Percentiles rank a stretch among this genome's conserved stretches.
Evolutionary conservation across 2,329 filamentous ascomycete species (phyloP).

Genomic region (Xylariales sp.): DNA sequence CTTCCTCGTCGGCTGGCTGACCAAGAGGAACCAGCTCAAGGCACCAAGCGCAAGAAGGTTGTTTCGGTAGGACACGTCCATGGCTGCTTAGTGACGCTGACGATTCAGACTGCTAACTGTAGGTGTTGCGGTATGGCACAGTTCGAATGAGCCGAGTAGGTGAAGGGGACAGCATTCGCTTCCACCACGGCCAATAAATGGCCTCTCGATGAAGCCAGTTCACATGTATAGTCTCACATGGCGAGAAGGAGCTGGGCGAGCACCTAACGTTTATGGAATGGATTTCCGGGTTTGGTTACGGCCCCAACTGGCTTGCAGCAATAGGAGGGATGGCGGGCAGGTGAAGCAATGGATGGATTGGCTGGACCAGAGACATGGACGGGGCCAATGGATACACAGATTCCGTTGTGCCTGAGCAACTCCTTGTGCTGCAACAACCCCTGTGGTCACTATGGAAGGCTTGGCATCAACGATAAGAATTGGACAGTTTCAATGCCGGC

Average conservation of each 20-base stretch:
- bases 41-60: conserved; percentile 17
- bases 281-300: conserved; percentile 20
- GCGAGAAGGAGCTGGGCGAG: conserved; percentile 12
- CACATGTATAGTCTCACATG: conserved; percentile 6
- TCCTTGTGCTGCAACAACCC: no score
- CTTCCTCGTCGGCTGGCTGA: conserved; percentile 21
- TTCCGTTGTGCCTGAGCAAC: no score
- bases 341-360: neutral
- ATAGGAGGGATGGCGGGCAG: conserved; percentile 10
- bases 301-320: no score
- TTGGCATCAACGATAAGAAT: conserved; percentile 7
- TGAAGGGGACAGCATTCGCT: no score
- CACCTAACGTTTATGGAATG: conserved; percentile 22
- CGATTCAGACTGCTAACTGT: no score
- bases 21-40: conserved; percentile 18
- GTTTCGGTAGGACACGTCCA: conserved; percentile 17
- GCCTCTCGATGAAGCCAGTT: neutral
- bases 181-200: conserved; percentile 2
- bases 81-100: conserved; percentile 6
- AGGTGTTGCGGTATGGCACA: no score
- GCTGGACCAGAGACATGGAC: neutral
- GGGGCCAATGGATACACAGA: no score
- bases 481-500: neutral
- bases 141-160: no score
- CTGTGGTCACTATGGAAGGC: conserved; percentile 1